Evolutionary conservation across 441 rosid genomes (phyloP).

Genomic region (Croton setiger): DNA sequence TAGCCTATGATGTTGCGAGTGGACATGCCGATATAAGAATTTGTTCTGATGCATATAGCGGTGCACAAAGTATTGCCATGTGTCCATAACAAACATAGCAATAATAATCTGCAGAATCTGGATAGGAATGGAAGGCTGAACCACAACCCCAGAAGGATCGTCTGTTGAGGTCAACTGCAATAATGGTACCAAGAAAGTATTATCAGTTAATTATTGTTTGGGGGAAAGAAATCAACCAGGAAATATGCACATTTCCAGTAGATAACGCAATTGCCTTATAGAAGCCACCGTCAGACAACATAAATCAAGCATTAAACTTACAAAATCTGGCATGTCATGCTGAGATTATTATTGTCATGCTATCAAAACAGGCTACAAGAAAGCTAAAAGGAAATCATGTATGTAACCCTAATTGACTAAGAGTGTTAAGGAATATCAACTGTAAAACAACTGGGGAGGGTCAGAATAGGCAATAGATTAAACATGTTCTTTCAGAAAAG

Average conservation of each 20-base stretch:
- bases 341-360: neutral
- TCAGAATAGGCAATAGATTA: neutral
- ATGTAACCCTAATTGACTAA: neutral
- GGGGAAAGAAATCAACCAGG: no score
- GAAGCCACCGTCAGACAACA: no score
- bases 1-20: conserved; percentile 70
- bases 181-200: conserved; percentile 1
- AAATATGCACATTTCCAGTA: neutral
- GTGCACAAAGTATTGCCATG: conserved; percentile 76
- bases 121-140: conserved; percentile 54
- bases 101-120: conserved; percentile 44
- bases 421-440: neutral
- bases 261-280: no score
- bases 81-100: conserved; percentile 70
- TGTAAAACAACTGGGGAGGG: neutral
- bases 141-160: conserved; percentile 39
- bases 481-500: neutral
- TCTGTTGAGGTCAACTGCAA: conserved; percentile 47
- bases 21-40: conserved; percentile 60
- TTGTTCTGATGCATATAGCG: conserved; percentile 77
- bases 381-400: neutral
- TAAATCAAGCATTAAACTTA: neutral
- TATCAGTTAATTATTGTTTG: neutral
- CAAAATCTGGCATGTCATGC: neutral
- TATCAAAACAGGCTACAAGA: neutral